Evolutionary conservation across 768 basidiomycete species (phyloP), one percentile per base, ranked within the genome.

Genomic region (Tricholoma saponaceum): DNA sequence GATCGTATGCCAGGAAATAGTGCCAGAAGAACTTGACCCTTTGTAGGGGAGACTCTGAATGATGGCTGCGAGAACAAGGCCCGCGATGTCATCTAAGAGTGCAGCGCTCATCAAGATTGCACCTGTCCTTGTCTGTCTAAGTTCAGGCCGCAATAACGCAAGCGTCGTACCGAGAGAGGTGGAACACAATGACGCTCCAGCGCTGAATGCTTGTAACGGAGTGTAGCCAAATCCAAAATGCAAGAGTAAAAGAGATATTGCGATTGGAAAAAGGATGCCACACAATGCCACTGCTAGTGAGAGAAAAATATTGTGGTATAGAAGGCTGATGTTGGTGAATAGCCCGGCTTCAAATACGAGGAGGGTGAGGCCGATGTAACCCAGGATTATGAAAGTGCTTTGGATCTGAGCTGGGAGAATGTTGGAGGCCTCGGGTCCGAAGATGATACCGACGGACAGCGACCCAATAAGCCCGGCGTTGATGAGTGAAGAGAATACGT

Each of bases 141-240:
- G 67, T 25, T 77, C 71, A 25, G 77, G 72, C n/a, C 72, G 75
- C 26, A 89, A 73, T 13, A 87, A 75, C 14, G 80, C 75, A n/a
- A 89, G 76, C 0, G 85, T 86, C 26, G 87, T 90, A 0, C 86
- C 87, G 2, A 89, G 75, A 0, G 83, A 84, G 0, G 86, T 89
- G 0, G 83, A 82, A 16, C 80, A 82, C 0, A 87, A 72, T 0
- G 85, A 79, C 1, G 84, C 83, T 0, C 86, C 86, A 0, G 83
- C 83, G 0, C 81, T 77, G 64, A 90, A 88, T 2, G 80, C 72
- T 58, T 84, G 79, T 3, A 83, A 60, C 0, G 66, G 52, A 0
- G 69, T 57, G 56, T 79, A 80, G 2, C 74, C 71, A 56, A 69
- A 83, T 16, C 70, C 77, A 16, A 72, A 68, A 26, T 68, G 61